Evolutionary conservation across 129 eudicot genomes (phyloP).

Genomic region (Flaveria brownii): DNA sequence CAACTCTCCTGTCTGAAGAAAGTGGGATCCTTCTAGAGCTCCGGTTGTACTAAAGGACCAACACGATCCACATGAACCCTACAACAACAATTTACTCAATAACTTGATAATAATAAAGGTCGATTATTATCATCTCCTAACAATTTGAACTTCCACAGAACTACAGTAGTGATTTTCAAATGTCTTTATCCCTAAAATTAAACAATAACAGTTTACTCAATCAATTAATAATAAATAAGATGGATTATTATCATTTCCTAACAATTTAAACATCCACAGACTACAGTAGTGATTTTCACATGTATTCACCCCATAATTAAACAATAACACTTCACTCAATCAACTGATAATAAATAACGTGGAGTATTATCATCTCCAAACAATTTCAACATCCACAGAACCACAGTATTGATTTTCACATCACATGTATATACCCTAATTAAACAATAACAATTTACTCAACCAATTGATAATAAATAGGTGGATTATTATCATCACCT

Average conservation of each 20-base stretch:
- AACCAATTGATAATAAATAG: not conserved
- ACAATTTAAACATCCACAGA: not conserved
- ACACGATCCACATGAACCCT: conserved; percentile 24
- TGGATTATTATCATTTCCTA: too few relatives aligned
- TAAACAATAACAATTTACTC: not conserved
- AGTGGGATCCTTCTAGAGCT: conserved; percentile 19
- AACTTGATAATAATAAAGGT: not conserved
- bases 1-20: conserved; percentile 11
- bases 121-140: not conserved
- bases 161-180: not conserved
- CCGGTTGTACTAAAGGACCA: conserved; percentile 16
- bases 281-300: not conserved
- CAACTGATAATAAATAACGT: too few relatives aligned
- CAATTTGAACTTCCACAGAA: not conserved
- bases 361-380: too few relatives aligned
- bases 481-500: not conserved
- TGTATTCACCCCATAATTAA: not conserved
- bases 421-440: not conserved
- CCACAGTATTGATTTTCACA: not conserved
- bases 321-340: not conserved
- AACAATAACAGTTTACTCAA: not conserved
- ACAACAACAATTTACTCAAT: not conserved
- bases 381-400: not conserved
- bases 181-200: not conserved
- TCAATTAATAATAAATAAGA: too few relatives aligned